These are phyloP conservation scores for Aureobasidium sp. DNA, from an alignment of 2,329 filamentous ascomycete genomes.

Conservation along the genomic window DNA sequence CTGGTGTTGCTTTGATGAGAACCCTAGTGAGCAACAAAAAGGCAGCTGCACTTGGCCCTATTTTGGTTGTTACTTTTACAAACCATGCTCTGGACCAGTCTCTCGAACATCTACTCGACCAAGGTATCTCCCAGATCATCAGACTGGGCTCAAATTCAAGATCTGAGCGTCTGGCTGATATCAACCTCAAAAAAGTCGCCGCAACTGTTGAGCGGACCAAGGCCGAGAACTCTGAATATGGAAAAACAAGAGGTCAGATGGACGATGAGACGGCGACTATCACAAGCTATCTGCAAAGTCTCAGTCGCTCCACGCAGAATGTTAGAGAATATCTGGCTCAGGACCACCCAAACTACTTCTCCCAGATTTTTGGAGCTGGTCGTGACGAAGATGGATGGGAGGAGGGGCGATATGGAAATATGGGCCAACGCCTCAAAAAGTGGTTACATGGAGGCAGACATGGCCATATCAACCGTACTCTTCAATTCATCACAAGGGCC, in stretches of 20 bases:
- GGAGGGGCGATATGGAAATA: background rate
- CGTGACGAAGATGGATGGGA: background rate
- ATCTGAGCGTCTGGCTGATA: conserved; percentile 42
- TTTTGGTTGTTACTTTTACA: conserved; percentile 44
- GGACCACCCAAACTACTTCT: conserved; percentile 19
- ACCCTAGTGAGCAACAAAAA: conserved; percentile 42
- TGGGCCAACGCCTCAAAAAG: conserved; percentile 20
- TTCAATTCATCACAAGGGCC: background rate
- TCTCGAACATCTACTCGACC: conserved; percentile 51
- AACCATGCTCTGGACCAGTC: conserved; percentile 52
- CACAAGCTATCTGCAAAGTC: conserved; percentile 14
- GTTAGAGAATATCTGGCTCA: conserved; percentile 18
- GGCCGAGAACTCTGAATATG: conserved; percentile 32
- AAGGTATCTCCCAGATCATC: conserved; percentile 45
- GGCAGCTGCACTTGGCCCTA: conserved; percentile 36
- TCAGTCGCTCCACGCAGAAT: conserved; percentile 2
- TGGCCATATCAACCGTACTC: background rate
- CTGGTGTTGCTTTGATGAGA: conserved; percentile 54
- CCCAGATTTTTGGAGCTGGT: conserved; percentile 20
- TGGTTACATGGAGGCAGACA: background rate
- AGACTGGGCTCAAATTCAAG: conserved; percentile 56
- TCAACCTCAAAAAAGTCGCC: conserved; percentile 44
- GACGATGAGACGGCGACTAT: conserved; percentile 21
- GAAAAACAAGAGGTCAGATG: conserved; percentile 22
- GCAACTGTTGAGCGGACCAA: conserved; percentile 32